Evolutionary conservation across 805 yeast species (phyloP).

Genomic region (Saccharomyces mikatae): DNA sequence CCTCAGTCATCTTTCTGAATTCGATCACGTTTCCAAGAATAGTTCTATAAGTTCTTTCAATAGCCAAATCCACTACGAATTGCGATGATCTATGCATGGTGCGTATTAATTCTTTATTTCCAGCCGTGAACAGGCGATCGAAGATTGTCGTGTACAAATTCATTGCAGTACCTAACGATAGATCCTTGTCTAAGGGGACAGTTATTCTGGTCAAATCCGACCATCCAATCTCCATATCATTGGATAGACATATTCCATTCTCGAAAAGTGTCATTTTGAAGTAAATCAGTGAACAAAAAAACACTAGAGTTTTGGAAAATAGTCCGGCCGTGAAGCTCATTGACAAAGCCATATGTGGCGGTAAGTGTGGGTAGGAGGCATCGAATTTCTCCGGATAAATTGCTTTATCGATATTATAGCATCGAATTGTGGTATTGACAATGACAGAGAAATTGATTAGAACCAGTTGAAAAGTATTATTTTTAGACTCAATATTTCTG

Average conservation of each 20-base stretch:
- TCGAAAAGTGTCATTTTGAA: conserved; percentile 8
- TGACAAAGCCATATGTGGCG: not conserved
- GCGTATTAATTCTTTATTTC: conserved; percentile 1
- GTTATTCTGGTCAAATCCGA: conserved; percentile 11
- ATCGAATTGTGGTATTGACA: not conserved
- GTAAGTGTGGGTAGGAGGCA: not conserved
- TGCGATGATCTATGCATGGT: conserved; percentile 7
- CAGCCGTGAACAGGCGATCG: conserved; percentile 5
- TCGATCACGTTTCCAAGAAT: conserved; percentile 16
- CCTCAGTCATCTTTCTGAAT: conserved; percentile 14
- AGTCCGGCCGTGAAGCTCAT: not conserved
- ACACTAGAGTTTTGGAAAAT: not conserved
- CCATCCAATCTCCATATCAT: conserved; percentile 3
- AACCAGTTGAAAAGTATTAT: not conserved
- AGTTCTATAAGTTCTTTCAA: conserved; percentile 13
- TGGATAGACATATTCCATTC: conserved; percentile 5
- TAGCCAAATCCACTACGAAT: conserved; percentile 6
- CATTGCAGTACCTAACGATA: conserved; percentile 7
- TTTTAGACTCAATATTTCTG: not conserved
- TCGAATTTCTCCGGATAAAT: not conserved
- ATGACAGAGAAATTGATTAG: not conserved
- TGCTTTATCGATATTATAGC: not conserved
- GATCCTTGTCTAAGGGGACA: conserved; percentile 3
- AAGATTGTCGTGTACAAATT: conserved; percentile 9
- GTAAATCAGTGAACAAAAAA: conserved; percentile 3